Percentiles rank a stretch among this genome's conserved stretches.
Evolutionary conservation across 1,284 basidiomycete species (phyloP).

Genomic region (Cystobasidiaceae sp.): DNA sequence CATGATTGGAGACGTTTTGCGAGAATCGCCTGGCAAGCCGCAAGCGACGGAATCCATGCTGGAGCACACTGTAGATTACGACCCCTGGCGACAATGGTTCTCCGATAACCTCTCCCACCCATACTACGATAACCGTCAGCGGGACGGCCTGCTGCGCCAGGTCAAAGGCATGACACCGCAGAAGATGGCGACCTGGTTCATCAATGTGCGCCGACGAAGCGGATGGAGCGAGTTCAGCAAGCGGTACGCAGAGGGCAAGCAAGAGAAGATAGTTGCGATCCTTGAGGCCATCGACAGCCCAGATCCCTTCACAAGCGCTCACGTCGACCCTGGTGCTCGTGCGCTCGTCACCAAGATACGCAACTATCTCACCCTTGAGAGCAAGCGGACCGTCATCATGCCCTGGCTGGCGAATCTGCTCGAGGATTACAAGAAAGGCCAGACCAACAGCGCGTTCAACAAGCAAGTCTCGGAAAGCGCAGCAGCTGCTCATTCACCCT

Average conservation of each 20-base stretch:
- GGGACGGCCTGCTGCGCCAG: conserved; percentile 14
- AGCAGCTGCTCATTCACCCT: no score
- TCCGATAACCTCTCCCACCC: conserved; percentile 34
- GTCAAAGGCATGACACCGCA: conserved; percentile 26
- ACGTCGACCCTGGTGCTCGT: conserved; percentile 4
- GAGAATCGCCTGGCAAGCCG: background rate
- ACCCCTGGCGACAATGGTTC: conserved; percentile 36
- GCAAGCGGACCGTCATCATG: conserved; percentile 8
- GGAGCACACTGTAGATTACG: background rate
- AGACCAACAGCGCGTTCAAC: no score
- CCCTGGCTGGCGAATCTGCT: background rate
- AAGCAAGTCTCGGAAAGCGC: no score
- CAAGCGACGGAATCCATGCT: background rate
- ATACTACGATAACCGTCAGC: conserved; percentile 31
- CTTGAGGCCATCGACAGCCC: conserved; percentile 14
- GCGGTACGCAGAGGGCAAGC: conserved; percentile 19
- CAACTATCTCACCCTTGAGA: conserved; percentile 3
- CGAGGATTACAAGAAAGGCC: background rate
- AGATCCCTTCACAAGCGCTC: background rate
- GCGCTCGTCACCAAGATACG: background rate
- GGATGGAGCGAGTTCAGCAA: conserved; percentile 36
- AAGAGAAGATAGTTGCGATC: conserved; percentile 19
- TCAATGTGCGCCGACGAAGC: conserved; percentile 36
- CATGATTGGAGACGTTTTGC: no score
- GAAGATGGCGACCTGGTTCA: conserved; percentile 38